Base-by-base conservation (phyloP, 805 yeast genomes). In the Kluyveromyces dobzhanskii region DNA sequence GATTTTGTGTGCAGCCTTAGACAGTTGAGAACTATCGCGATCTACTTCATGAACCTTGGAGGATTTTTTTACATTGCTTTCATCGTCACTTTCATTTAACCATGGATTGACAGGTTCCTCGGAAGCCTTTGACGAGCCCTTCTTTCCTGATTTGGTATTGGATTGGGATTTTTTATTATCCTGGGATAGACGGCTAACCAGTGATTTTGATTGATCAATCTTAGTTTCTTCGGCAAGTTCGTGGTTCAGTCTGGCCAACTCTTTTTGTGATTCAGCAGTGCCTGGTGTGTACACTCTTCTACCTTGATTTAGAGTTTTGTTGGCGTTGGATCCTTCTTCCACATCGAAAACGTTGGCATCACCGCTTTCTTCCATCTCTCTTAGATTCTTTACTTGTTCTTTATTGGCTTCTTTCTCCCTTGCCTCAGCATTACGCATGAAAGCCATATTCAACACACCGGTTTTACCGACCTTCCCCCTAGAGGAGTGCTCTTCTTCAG, bases 361-460 rank as follows among this genome's bases (percentile, higher is more conserved):
- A 13, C 62, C 69, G 18, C 72, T 76, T 30, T 60, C 59, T 31
- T 71, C 69, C 38, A 75, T 62, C 41, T 71, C 59, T 46, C 73
- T 73, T 40, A 85, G 54, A 35, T 67, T 65, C 43, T 68, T 72
- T 31, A 78, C 57, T 24, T 72, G 70, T 42, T 69, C 67, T 37
- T 68, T 61, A 57, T 85, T 88, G 31, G 70, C 76, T 39, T 71
- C 69, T 42, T 69, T 72, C 45, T 76, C 74, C 47, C 79, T 72
- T 40, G 78, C 79, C 44, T 81, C 94, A 1, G 97, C 97, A 44
- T 81, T 82, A 48, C 72, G 80, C 97, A 90, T 90, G 60, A 90
- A 90, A 48, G 88, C 94, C 97, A 92, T 92, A 35, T 78, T 81
- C 72, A 90, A 64, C 16, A 90, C 80, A 40, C 97, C 97, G n/a